A percentile compares a stretch with the other conserved stretches of the same genome.
phyloP scores from a whole-genome alignment of 768 basidiomycete genomes.

The Infundibulicybe gibba region DNA sequence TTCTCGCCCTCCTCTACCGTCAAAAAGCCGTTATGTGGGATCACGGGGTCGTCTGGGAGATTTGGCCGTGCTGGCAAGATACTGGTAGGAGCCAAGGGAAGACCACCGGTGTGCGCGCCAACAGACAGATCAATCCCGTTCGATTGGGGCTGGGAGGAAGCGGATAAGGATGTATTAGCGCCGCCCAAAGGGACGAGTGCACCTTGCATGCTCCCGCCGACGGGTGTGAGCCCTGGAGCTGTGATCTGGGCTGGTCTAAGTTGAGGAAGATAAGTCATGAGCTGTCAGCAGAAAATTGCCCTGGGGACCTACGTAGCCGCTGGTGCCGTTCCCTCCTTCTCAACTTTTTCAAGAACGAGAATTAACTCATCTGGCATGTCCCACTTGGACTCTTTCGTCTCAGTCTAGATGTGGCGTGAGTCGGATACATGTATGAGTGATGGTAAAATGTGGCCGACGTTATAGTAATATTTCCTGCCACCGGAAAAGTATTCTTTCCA shows the following conservation, averaged over 20 bases:
- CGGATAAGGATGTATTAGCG: conserved; percentile 45
- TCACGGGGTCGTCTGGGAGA: conserved; percentile 82
- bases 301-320: conserved; percentile 24
- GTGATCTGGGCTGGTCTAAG: conserved; percentile 27
- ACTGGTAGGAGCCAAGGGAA: conserved; percentile 59
- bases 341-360: conserved; percentile 80
- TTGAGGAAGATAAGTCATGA: conserved; percentile 5
- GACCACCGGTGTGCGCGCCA: conserved; percentile 46
- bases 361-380: conserved; percentile 93
- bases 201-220: conserved; percentile 45
- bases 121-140: conserved; percentile 49
- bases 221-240: conserved; percentile 41
- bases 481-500: conserved; percentile 98
- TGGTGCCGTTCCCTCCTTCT: conserved; percentile 59
- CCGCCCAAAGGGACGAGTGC: conserved; percentile 51
- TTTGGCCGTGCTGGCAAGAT: conserved; percentile 73
- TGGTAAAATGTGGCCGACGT: conserved; percentile 41
- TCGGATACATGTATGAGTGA: not conserved
- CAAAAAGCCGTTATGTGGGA: conserved; percentile 85
- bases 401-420: conserved; percentile 45
- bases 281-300: not conserved
- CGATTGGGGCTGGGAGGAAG: conserved; percentile 42
- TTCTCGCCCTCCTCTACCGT: conserved; percentile 90
- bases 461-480: conserved; percentile 88
- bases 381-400: conserved; percentile 95